phyloP scores from a whole-genome alignment of 139 green algal species.

The Nannochloris sp. region DNA sequence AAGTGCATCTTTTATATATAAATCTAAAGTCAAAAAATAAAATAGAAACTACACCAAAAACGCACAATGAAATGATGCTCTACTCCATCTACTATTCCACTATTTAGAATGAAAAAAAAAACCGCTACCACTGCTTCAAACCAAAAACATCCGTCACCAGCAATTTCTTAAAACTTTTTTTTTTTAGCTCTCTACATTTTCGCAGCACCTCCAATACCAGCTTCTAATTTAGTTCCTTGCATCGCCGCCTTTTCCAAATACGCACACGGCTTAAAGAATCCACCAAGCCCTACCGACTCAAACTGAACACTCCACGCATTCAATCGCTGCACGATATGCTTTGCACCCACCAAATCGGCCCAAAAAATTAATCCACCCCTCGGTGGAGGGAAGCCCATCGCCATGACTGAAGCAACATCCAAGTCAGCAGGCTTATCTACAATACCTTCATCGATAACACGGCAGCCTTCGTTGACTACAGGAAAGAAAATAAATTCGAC shows the following conservation, averaged over 20 bases:
- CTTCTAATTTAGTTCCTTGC: slow-evolving; percentile 42
- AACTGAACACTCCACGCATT: slow-evolving; percentile 28
- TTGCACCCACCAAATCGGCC: slow-evolving; percentile 74
- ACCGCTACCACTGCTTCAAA: too few relatives aligned
- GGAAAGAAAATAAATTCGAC: slow-evolving; percentile 99
- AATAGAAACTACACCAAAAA: too few relatives aligned
- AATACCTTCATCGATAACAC: slow-evolving; percentile 70
- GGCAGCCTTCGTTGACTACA: slow-evolving; percentile 83
- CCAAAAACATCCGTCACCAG: too few relatives aligned
- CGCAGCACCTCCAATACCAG: slow-evolving; percentile 16
- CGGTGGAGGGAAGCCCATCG: slow-evolving; percentile 94
- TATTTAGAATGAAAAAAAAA: too few relatives aligned
- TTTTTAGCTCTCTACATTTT: slow-evolving; percentile 8
- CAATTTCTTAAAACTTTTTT: neutral
- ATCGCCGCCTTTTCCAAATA: slow-evolving; percentile 61
- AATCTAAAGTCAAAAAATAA: too few relatives aligned
- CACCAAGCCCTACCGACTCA: slow-evolving; percentile 27
- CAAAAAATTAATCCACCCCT: slow-evolving; percentile 83
- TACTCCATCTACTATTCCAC: too few relatives aligned
- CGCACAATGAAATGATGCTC: too few relatives aligned
- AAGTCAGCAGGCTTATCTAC: slow-evolving; percentile 95
- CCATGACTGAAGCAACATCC: slow-evolving; percentile 92
- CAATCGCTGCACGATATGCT: slow-evolving; percentile 25
- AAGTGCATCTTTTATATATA: too few relatives aligned
- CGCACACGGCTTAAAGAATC: slow-evolving; percentile 82